These are phyloP conservation scores for Sclerotinia minor DNA, from an alignment of 2,329 filamentous ascomycete species.

Conservation along the genomic window DNA sequence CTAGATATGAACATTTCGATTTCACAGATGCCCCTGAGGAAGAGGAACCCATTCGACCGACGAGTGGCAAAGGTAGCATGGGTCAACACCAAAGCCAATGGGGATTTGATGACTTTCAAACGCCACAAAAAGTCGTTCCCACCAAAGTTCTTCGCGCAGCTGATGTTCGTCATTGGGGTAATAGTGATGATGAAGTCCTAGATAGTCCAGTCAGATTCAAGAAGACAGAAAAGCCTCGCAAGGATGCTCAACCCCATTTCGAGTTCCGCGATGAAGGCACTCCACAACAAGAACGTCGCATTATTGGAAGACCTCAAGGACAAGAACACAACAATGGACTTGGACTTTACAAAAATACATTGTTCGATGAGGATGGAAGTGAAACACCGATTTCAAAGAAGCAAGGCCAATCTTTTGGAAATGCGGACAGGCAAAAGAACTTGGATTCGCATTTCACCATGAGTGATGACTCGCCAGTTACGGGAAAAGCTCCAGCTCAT, in stretches of 20 bases:
- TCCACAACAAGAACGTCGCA: conserved; percentile 52
- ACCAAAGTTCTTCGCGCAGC: conserved; percentile 62
- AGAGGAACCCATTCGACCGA: conserved; percentile 34
- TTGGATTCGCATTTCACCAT: conserved; percentile 78
- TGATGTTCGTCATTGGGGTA: conserved; percentile 77
- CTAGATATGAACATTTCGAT: conserved; percentile 84
- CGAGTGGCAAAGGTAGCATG: conserved; percentile 39
- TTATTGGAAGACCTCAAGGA: conserved; percentile 51
- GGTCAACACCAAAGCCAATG: conserved; percentile 73
- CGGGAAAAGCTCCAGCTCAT: conserved; percentile 46
- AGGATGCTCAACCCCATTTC: conserved; percentile 80
- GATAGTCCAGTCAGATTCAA: conserved; percentile 60
- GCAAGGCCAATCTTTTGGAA: conserved; percentile 54
- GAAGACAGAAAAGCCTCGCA: conserved; percentile 66
- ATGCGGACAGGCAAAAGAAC: conserved; percentile 72
- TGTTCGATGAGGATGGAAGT: conserved; percentile 59
- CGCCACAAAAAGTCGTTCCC: conserved; percentile 70
- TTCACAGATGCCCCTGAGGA: conserved; percentile 63
- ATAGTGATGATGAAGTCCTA: conserved; percentile 62
- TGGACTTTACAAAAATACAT: conserved; percentile 74
- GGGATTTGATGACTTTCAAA: conserved; percentile 85
- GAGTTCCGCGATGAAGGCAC: conserved; percentile 75
- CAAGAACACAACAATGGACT: conserved; percentile 66
- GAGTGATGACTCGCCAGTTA: conserved; percentile 63
- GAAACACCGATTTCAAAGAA: conserved; percentile 28